Evolutionary conservation across 495 filamentous ascomycete genomes (phyloP), one percentile per base, ranked within the genome.

Genomic region (Tetracladium setigerum): DNA sequence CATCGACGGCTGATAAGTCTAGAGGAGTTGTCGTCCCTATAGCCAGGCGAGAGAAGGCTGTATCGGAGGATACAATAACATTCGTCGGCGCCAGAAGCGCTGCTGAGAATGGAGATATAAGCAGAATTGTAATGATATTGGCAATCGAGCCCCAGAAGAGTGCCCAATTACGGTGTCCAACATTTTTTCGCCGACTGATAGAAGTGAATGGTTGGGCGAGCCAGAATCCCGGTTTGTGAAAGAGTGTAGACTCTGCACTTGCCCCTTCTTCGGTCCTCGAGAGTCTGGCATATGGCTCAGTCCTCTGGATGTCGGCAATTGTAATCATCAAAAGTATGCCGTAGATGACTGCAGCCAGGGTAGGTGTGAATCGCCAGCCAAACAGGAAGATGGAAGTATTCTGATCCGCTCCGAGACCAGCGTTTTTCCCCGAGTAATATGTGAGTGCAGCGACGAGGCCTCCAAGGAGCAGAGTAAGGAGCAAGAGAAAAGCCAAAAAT

Each of bases 81-180:
- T 62, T 54, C 13, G 61, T 41, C 10, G 50, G 44, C 15, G 48
- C 54, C 2, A 69, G 38, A 8, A 60, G 59, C 14, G 60, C 61
- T 14, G 65, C 63, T 0, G 66, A 69, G 1, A 67, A 53, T 9
- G 67, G 48, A 0, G 62, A 64, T 7, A 69, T 57, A 0, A 61
- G 46, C 5, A 69, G 35, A 33, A 64, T 62, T 1, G 57, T 59
- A 32, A 67, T 14, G 6, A 68, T 55, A 47, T 67, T 67, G 40
- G 57, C 15, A 1, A 63, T 18, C 4, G 59, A 9, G 7, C 57
- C 61, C 38, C 57, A 63, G 8, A 67, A 44, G 41, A 65, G 47
- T 0, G 54, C 47, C 58, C 56, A 61, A 44, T 56, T 66, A 12
- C 47, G 32, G 10, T 22, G 5, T 3, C 47, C 47, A 7, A 30